These are phyloP conservation scores for Ogataea hybrid DNA, from an alignment of 1,139 yeast genomes.

Conservation along the genomic window DNA sequence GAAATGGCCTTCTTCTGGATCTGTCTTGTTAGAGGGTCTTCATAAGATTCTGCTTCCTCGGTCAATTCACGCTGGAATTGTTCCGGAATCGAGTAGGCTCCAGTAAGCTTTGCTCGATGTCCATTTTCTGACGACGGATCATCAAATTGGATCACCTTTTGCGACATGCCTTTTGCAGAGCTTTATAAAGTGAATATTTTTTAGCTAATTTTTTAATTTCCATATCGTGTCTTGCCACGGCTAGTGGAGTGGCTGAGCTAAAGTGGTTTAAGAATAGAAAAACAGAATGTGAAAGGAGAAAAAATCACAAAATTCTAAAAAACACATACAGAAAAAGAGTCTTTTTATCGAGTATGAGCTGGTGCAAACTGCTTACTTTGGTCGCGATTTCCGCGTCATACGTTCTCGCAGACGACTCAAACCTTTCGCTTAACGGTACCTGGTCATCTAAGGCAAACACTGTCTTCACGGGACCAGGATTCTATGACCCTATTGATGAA, in stretches of 20 bases:
- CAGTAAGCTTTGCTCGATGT: constrained; percentile 20
- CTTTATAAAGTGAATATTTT: neutral
- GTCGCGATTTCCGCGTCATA: neutral
- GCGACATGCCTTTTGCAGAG: constrained; percentile 6
- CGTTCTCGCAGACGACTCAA: constrained; percentile 12
- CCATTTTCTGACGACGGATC: constrained; percentile 6
- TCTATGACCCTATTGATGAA: constrained; percentile 94
- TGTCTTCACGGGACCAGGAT: constrained; percentile 96
- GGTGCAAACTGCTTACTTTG: constrained; percentile 6
- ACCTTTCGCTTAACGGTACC: constrained; percentile 63
- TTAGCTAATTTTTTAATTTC: neutral
- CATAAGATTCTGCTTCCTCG: constrained; percentile 29
- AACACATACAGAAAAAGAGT: neutral
- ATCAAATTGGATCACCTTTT: constrained; percentile 16
- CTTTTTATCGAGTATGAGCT: neutral
- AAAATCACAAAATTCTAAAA: constrained; percentile 1
- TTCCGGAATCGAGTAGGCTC: constrained; percentile 38
- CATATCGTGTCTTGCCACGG: constrained; percentile 2
- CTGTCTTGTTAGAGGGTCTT: constrained; percentile 13
- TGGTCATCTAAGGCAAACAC: constrained; percentile 94
- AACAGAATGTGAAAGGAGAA: constrained; percentile 9
- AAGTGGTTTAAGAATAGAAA: neutral
- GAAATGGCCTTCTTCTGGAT: constrained; percentile 11
- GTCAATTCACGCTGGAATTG: constrained; percentile 32
- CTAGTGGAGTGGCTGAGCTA: constrained; percentile 9